These are phyloP conservation scores for Cladosporium sp. DNA, from an alignment of 2,329 filamentous ascomycete species.

Conservation along the genomic window DNA sequence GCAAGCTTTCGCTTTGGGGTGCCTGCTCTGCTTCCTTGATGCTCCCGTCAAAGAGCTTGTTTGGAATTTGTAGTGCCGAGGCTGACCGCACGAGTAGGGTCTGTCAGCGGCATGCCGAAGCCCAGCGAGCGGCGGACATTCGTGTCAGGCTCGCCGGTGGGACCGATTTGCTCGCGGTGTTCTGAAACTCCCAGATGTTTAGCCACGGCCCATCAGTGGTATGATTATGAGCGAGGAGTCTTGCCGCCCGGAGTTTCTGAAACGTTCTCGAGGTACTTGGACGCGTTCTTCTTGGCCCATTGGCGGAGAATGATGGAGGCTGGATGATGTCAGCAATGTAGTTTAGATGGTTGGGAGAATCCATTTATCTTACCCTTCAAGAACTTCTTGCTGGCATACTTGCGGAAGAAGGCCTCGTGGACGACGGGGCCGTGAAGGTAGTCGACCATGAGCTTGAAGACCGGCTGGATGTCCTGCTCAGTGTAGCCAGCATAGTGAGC, in stretches of 20 bases:
- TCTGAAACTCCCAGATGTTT: constrained; percentile 9
- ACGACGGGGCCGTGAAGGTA: constrained; percentile 85
- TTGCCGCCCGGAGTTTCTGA: constrained; percentile 24
- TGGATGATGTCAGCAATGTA: constrained; percentile 37
- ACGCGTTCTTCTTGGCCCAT: constrained; percentile 66
- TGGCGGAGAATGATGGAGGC: constrained; percentile 85
- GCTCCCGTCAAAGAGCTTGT: constrained; percentile 8
- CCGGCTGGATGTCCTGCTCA: constrained; percentile 86
- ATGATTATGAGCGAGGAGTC: constrained; percentile 26
- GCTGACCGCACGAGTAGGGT: neutral
- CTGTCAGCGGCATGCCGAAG: neutral
- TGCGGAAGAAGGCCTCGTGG: constrained; percentile 98
- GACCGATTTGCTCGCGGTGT: neutral
- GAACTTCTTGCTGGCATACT: constrained; percentile 99
- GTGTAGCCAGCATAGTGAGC: constrained; percentile 88
- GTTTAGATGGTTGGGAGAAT: constrained; percentile 11
- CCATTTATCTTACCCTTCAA: constrained; percentile 68
- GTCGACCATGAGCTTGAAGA: constrained; percentile 91
- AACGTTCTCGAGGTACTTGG: constrained; percentile 29
- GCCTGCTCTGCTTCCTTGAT: neutral
- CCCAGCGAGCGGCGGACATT: constrained; percentile 7
- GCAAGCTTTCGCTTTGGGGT: neutral
- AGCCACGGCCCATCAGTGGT: constrained; percentile 3
- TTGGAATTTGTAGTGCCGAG: neutral
- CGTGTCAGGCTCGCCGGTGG: neutral